phyloP scores from a whole-genome alignment of 495 filamentous ascomycete genomes.

The Tuber magnatum region DNA sequence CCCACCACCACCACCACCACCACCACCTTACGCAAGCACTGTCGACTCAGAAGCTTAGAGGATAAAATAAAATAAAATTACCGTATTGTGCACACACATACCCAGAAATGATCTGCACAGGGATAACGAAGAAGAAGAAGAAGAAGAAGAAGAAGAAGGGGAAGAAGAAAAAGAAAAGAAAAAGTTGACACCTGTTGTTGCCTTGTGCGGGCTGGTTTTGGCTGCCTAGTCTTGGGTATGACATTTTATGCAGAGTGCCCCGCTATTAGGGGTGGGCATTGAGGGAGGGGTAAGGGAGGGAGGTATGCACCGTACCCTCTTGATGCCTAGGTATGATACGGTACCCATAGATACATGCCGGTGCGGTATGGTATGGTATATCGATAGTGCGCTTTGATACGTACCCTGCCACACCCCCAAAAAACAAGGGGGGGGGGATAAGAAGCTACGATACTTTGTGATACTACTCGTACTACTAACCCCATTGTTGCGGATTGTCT shows the following conservation, averaged over 20 bases:
- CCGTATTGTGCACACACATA: too few species aligned
- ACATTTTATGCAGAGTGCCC: not conserved
- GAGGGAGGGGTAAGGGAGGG: not conserved
- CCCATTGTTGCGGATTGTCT: not conserved
- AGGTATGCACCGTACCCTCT: not conserved
- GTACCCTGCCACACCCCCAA: not conserved
- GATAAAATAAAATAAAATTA: not conserved
- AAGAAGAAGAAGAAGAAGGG: too few species aligned
- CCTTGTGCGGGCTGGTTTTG: not conserved
- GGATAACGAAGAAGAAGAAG: not conserved
- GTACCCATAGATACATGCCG: not conserved
- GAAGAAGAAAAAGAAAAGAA: not conserved
- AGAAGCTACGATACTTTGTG: not conserved
- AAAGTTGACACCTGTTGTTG: not conserved
- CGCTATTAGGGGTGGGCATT: not conserved
- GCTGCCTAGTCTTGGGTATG: not conserved
- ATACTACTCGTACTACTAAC: not conserved
- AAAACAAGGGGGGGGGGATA: not conserved
- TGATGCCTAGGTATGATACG: not conserved
- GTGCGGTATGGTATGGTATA: not conserved
- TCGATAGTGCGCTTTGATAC: not conserved
- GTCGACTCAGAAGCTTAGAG: not conserved
- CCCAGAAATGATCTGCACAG: not conserved
- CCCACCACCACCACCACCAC: not conserved
- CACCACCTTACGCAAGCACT: not conserved